Evolutionary conservation across 495 filamentous ascomycete genomes (phyloP), one percentile per base, ranked within the genome.

Genomic region (Apiosordaria backusii): DNA sequence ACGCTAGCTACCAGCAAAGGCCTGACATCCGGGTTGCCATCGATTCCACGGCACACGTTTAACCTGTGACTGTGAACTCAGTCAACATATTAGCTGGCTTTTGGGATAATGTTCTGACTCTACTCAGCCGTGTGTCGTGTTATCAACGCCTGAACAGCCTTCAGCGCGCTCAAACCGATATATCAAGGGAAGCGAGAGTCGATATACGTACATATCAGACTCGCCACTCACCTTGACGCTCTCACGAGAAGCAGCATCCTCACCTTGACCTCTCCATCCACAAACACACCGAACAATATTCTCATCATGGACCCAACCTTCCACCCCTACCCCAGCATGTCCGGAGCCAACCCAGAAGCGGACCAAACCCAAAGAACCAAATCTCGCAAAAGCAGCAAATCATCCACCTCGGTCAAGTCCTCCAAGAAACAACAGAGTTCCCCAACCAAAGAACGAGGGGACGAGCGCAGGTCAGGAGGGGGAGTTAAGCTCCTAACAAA

Each of bases 381-480:
- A 58, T 9, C 62, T 16, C 23, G 3, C 62, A 25, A 58, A 60
- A 57, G 1, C 53, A 24, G 53, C 18, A 24, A 55, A 21, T 23
- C 53, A 21, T 7, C 40, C 40, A 55, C 53, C 22, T 24, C 53
- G 7, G 53, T 21, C 53, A 24, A 55, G 5, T 55, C 53, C n/a
- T 55, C 53, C 53, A 55, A 24, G 35, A 45, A 45, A 45, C 35
- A 55, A 55, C 52, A 23, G 18, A 15, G 16, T 6, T 55, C 22
- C 52, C 52, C 52, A 55, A 55, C 2, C 22, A 19, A 25, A 61
- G 52, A 23, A 7, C 15, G 29, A 6, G 24, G 35, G 24, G 13
- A 55, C 57, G 59, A 40, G 50, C 58, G 21, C 19, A 57, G 54
- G 60, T n/a, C n/a, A 59, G 50, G 59, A 9, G 57, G 62, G 13